These are phyloP conservation scores for Haematococcus sp. DNA, from an alignment of 139 green algal genomes.

Conservation along the genomic window DNA sequence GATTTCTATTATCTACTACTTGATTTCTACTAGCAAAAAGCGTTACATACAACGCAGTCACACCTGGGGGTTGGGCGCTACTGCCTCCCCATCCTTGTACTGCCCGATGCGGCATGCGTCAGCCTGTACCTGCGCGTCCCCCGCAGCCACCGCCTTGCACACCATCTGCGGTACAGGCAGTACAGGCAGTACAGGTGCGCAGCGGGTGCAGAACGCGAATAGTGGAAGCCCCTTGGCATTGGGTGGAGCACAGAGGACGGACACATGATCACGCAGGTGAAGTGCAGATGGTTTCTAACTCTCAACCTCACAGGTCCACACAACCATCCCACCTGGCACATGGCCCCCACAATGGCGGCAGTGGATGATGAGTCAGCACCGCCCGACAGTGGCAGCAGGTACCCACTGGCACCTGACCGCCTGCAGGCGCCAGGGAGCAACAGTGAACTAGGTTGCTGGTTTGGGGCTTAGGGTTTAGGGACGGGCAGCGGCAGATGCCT, in stretches of 20 bases:
- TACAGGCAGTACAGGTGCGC: no score
- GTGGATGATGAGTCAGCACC: conserved; percentile 74
- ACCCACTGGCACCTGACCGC: conserved; percentile 80
- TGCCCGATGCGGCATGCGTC: conserved; percentile 74
- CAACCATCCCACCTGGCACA: conserved; percentile 95
- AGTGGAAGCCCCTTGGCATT: no score
- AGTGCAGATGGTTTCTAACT: no score
- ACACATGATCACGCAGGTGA: no score
- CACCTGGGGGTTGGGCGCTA: conserved; percentile 18
- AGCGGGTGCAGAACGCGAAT: background rate
- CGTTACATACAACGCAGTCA: background rate
- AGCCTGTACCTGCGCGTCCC: conserved; percentile 62
- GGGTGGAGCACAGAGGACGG: no score
- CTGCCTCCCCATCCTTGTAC: conserved; percentile 45
- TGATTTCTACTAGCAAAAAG: no score
- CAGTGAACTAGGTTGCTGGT: no score
- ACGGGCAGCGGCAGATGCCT: no score
- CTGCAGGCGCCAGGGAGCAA: conserved; percentile 23
- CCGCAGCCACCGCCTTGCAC: conserved; percentile 43
- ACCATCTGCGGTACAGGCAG: conserved; percentile 40
- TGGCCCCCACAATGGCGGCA: conserved; percentile 91
- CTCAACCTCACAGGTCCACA: no score
- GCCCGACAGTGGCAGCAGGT: conserved; percentile 87
- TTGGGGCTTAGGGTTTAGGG: no score
- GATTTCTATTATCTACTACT: no score